A percentile compares a stretch with the other conserved stretches of the same genome.
Conservation (phyloP, 331 rosid species). For the Dryas integrifolia region DNA sequence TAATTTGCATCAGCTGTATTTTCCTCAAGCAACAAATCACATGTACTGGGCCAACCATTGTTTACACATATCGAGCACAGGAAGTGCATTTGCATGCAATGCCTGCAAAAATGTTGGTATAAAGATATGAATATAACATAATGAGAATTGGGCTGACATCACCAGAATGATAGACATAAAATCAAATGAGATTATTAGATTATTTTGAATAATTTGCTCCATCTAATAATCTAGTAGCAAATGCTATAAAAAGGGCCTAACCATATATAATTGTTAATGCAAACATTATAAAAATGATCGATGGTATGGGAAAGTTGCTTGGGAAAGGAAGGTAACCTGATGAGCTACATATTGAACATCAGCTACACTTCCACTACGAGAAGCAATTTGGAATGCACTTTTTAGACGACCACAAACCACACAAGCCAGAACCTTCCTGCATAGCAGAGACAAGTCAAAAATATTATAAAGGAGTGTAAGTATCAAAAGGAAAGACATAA, state of each 20-base stretch:
- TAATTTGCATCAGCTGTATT: slow-evolving; percentile 2
- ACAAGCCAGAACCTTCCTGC: slow-evolving; percentile 99
- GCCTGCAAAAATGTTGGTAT: slow-evolving; percentile 58
- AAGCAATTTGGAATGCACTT: slow-evolving; percentile 99
- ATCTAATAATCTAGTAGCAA: no score
- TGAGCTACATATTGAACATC: slow-evolving; percentile 99
- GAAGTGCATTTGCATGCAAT: slow-evolving; percentile 94
- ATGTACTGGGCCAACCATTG: slow-evolving; percentile 98
- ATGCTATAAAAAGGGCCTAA: no score
- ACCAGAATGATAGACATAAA: background rate
- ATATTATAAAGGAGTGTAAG: slow-evolving; percentile 18
- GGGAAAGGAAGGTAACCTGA: slow-evolving; percentile 59
- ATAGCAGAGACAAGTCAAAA: slow-evolving; percentile 22
- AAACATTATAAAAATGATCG: no score
- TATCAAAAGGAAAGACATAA: background rate
- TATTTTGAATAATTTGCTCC: no score
- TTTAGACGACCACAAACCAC: slow-evolving; percentile 98
- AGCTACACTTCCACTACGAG: slow-evolving; percentile 97
- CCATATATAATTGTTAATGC: no score
- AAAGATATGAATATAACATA: background rate
- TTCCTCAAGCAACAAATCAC: slow-evolving; percentile 41
- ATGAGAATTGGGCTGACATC: background rate
- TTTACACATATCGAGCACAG: slow-evolving; percentile 98
- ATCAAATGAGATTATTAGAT: background rate
- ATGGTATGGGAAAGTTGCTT: background rate